Base-by-base conservation (phyloP, 306 rosid genomes). In the Ormosia emarginata region DNA sequence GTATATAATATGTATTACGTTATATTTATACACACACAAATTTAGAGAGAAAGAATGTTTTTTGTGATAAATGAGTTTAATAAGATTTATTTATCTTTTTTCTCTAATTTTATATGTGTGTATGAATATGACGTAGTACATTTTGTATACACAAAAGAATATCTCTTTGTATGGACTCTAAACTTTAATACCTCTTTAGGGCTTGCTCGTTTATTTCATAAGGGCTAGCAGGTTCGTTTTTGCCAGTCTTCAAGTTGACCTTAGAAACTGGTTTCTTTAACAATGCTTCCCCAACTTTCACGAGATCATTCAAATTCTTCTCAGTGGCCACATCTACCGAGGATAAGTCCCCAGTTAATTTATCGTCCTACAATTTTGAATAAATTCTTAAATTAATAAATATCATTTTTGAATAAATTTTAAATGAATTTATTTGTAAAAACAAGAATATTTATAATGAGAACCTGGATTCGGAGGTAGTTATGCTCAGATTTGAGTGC, bases 401-500 rank as follows among this genome's bases (percentile, higher is more conserved):
- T 24, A 24, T 24, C 1, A 24, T 24, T 0, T 24, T 24, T 24
- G 24, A 24, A 24, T 24, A 24, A 24, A 24, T 24, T 24, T 24
- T 24, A 24, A 24, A 24, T 24, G 24, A 24, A 24, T 24, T 24
- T 24, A 24, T 24, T 24, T 24, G 24, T 24, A 24, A 24, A 24
- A 24, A 24, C 24, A 24, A 24, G 24, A 24, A 24, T 24, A 24
- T 24, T 24, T 24, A 56, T 17, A 11, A 50, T 65, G 55, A 50
- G 18, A 66, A 89, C 92, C 88, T 87, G 93, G 67, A 89, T 89
- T n/a, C 92, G 83, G 29, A 91, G 86, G 56, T 91, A 91, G 47
- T 67, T 82, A 6, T 79, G 29, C 50, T 88, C 84, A 3, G 86
- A 80, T 24, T 81, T 78, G 39, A 88, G 90, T 32, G 92, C 90